A percentile compares a stretch with the other conserved stretches of the same genome.
phyloP scores from a whole-genome alignment of 1,284 basidiomycete genomes.

The Pseudozyma thailandica region DNA sequence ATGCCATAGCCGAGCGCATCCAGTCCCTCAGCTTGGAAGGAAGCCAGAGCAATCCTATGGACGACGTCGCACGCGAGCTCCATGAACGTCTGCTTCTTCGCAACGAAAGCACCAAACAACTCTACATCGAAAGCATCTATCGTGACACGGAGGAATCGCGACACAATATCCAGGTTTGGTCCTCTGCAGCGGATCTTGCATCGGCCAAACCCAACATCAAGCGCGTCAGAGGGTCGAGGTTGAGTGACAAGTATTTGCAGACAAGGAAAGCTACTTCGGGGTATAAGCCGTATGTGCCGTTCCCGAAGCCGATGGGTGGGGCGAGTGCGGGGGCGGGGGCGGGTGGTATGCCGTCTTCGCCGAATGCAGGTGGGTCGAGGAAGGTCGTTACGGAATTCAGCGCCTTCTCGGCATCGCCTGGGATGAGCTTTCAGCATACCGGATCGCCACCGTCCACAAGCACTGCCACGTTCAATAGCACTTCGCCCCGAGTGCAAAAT shows the following conservation, averaged over 20 bases:
- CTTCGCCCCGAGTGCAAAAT: conserved; percentile 25
- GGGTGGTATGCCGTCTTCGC: not conserved
- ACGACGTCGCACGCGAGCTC: conserved; percentile 91
- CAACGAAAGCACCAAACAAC: conserved; percentile 95
- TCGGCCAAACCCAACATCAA: conserved; percentile 83
- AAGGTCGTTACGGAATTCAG: conserved; percentile 60
- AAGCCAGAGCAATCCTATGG: conserved; percentile 78
- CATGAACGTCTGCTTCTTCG: conserved; percentile 89
- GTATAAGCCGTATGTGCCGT: conserved; percentile 54
- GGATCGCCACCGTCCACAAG: conserved; percentile 35
- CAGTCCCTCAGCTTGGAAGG: conserved; percentile 75
- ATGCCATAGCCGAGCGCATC: conserved; percentile 91
- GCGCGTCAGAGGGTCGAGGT: conserved; percentile 71
- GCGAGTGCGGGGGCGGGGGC: too few relatives aligned
- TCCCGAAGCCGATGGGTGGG: conserved; percentile 42
- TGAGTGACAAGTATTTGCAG: conserved; percentile 63
- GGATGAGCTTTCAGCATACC: conserved; percentile 53
- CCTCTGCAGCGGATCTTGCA: conserved; percentile 77
- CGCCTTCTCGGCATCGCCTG: conserved; percentile 58
- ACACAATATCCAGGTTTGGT: conserved; percentile 90
- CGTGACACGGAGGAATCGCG: conserved; percentile 74
- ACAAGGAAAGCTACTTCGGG: conserved; percentile 50
- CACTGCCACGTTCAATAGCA: conserved; percentile 16
- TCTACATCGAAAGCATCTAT: conserved; percentile 93
- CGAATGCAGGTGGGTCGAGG: conserved; percentile 27